phyloP scores from a whole-genome alignment of 2,329 filamentous ascomycete genomes.

The Acarospora socialis region DNA sequence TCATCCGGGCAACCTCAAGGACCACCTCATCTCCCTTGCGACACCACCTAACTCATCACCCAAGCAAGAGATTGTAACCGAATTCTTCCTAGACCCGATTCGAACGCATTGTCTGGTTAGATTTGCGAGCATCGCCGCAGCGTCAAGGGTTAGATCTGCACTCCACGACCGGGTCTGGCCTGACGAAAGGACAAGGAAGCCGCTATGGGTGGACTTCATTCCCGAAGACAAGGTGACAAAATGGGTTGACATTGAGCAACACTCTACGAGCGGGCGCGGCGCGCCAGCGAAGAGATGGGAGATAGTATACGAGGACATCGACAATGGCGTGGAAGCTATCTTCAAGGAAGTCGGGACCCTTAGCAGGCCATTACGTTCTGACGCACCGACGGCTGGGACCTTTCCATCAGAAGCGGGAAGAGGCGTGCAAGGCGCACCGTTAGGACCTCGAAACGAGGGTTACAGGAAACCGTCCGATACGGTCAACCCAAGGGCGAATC shows the following conservation, averaged over 20 bases:
- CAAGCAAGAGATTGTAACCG: slow-evolving; percentile 43
- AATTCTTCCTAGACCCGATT: slow-evolving; percentile 71
- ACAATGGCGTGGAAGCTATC: slow-evolving; percentile 41
- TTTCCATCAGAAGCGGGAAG: slow-evolving; percentile 20
- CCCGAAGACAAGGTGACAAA: slow-evolving; percentile 56
- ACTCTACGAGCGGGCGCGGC: slow-evolving; percentile 28
- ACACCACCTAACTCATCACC: slow-evolving; percentile 38
- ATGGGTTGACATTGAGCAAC: slow-evolving; percentile 61
- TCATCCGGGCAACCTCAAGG: slow-evolving; percentile 50
- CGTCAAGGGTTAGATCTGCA: slow-evolving; percentile 58
- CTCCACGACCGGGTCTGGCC: slow-evolving; percentile 77
- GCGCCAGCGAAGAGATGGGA: slow-evolving; percentile 48
- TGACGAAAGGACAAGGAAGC: slow-evolving; percentile 68
- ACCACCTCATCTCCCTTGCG: slow-evolving; percentile 57
- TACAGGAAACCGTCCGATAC: slow-evolving; percentile 4
- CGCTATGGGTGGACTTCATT: slow-evolving; percentile 79
- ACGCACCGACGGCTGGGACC: slow-evolving; percentile 17
- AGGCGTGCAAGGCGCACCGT: slow-evolving; percentile 18
- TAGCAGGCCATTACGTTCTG: slow-evolving; percentile 8
- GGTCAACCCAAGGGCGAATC: slow-evolving; percentile 6
- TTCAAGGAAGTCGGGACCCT: slow-evolving; percentile 36
- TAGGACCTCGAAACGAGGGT: slow-evolving; percentile 17
- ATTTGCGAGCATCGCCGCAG: slow-evolving; percentile 55
- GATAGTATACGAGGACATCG: slow-evolving; percentile 50
- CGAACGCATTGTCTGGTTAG: slow-evolving; percentile 75